Percentiles rank a stretch among this genome's conserved stretches.
phyloP scores from a whole-genome alignment of 2,329 filamentous ascomycete species.

The Apiospora aurea region DNA sequence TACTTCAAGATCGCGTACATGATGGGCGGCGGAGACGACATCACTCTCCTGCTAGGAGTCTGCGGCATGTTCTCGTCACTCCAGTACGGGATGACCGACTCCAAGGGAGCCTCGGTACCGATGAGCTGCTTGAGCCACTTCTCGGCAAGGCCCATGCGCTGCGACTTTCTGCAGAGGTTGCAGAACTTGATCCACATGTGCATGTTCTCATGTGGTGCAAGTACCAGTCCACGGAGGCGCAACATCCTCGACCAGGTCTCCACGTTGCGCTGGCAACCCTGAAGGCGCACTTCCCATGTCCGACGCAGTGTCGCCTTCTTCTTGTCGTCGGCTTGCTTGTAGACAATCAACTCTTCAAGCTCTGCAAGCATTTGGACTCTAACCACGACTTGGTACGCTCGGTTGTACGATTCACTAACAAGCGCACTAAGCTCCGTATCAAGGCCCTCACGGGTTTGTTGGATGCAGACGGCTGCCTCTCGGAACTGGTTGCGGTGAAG shows the following conservation, averaged over 20 bases:
- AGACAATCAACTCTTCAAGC: slow-evolving; percentile 95
- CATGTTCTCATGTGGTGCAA: slow-evolving; percentile 90
- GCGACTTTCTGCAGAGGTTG: slow-evolving; percentile 96
- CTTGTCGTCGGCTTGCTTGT: slow-evolving; percentile 91
- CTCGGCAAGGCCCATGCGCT: slow-evolving; percentile 91
- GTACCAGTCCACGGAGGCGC: slow-evolving; percentile 90
- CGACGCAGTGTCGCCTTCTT: slow-evolving; percentile 90
- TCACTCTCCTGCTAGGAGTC: not conserved
- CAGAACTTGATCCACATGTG: slow-evolving; percentile 99
- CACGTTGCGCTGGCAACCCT: slow-evolving; percentile 95
- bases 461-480: slow-evolving; percentile 86
- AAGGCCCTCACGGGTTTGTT: slow-evolving; percentile 89
- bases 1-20: slow-evolving; percentile 98
- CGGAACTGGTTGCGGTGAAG: slow-evolving; percentile 96
- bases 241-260: slow-evolving; percentile 99
- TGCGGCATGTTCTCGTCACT: slow-evolving; percentile 41
- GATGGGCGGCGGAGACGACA: slow-evolving; percentile 70
- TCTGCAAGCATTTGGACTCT: slow-evolving; percentile 99
- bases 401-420: slow-evolving; percentile 97
- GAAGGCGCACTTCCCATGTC: slow-evolving; percentile 94
- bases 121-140: slow-evolving; percentile 94
- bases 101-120: slow-evolving; percentile 69
- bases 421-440: slow-evolving; percentile 96
- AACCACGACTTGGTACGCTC: slow-evolving; percentile 97
- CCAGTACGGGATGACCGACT: slow-evolving; percentile 68